Conservation (phyloP, 148 eudicot genomes). For the Rheum nobile region DNA sequence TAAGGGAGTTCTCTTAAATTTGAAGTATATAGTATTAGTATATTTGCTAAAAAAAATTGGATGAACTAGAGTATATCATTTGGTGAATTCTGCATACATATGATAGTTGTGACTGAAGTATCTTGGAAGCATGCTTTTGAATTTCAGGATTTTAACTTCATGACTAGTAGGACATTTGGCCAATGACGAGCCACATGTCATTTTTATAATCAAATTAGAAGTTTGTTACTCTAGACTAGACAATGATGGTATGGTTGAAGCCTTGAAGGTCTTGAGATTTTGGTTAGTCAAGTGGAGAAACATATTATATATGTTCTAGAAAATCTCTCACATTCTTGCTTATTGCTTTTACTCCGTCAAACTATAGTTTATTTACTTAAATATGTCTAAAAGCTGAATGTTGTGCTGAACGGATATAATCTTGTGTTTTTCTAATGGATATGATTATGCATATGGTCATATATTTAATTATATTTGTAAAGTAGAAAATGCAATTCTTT, state of each 20-base stretch:
- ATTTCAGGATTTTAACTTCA: not conserved
- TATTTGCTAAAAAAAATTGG: not conserved
- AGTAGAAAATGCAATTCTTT: not conserved
- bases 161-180: too few species aligned
- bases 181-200: not conserved
- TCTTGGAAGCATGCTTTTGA: not conserved
- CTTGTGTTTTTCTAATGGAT: not conserved
- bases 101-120: not conserved
- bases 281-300: not conserved
- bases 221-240: too few species aligned
- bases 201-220: not conserved
- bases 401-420: not conserved
- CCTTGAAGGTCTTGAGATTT: not conserved
- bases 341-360: not conserved
- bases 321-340: too few species aligned
- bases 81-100: not conserved
- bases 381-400: not conserved
- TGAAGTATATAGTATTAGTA: not conserved
- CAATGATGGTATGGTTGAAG: not conserved
- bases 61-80: not conserved
- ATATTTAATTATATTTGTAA: not conserved
- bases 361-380: not conserved
- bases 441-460: not conserved
- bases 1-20: not conserved
- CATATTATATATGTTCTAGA: not conserved